Conservation (phyloP, 257 asterid genomes). For the Solanum dulcamara region DNA sequence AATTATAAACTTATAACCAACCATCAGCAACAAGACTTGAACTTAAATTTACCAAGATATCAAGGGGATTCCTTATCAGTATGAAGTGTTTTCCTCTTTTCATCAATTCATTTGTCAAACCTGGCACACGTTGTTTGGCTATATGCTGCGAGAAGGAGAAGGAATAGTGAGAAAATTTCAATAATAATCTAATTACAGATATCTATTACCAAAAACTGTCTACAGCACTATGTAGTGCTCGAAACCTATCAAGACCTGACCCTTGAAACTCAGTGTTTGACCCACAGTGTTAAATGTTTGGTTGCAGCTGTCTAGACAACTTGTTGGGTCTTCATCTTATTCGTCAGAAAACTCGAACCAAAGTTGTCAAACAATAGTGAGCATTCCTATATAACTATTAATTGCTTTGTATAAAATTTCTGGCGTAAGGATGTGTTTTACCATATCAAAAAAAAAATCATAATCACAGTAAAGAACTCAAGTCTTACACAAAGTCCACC, state of each 20-base stretch:
- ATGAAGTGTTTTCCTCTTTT: conserved; percentile 76
- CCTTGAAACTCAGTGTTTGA: background rate
- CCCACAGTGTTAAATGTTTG: background rate
- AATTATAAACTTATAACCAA: background rate
- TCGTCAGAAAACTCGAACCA: background rate
- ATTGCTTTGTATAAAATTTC: background rate
- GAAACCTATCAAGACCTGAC: background rate
- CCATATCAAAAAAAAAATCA: background rate
- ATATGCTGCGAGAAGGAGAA: conserved; percentile 53
- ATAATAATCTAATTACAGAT: background rate
- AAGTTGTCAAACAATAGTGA: background rate
- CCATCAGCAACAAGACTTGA: background rate
- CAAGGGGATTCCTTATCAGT: conserved; percentile 75
- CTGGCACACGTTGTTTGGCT: conserved; percentile 66
- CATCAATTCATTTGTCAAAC: conserved; percentile 52
- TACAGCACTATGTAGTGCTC: background rate
- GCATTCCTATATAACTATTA: background rate
- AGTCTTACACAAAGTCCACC: background rate
- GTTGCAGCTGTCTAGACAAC: background rate
- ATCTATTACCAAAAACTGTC: background rate
- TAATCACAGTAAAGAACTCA: background rate
- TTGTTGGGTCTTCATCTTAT: background rate
- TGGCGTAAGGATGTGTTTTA: background rate
- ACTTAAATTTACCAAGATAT: conserved; percentile 52
- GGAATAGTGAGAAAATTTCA: background rate